These are phyloP conservation scores for Quercus alba DNA, from an alignment of 306 rosid species.

Conservation along the genomic window DNA sequence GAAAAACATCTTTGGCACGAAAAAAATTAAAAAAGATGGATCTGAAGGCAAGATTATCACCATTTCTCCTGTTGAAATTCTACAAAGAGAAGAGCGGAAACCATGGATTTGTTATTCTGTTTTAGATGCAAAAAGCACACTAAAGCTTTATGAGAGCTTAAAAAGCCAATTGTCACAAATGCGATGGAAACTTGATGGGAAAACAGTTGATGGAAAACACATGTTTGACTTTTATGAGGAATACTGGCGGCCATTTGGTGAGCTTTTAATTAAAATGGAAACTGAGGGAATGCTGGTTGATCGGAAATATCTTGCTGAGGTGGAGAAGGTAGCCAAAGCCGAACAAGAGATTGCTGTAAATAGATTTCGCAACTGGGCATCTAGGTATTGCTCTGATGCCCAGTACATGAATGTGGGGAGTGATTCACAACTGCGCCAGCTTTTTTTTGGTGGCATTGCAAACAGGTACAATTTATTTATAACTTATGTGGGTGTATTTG, in stretches of 20 bases:
- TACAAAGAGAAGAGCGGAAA: conserved; percentile 72
- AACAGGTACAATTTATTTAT: conserved; percentile 56
- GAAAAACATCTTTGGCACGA: conserved; percentile 60
- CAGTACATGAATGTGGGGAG: conserved; percentile 93
- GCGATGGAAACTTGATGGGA: conserved; percentile 38
- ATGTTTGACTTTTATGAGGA: conserved; percentile 80
- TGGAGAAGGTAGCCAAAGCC: conserved; percentile 82
- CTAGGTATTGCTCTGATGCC: conserved; percentile 78
- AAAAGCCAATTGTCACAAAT: conserved; percentile 26
- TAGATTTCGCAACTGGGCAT: conserved; percentile 91
- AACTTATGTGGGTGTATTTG: conserved; percentile 1
- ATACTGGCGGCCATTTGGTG: conserved; percentile 95
- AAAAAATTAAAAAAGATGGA: conserved; percentile 51
- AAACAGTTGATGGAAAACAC: conserved; percentile 34
- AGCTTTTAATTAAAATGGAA: conserved; percentile 83
- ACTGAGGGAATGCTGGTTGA: conserved; percentile 96
- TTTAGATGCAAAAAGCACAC: conserved; percentile 54
- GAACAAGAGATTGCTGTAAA: conserved; percentile 80
- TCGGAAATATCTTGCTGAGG: conserved; percentile 67
- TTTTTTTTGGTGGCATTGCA: conserved; percentile 76
- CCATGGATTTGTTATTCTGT: conserved; percentile 58
- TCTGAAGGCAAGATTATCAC: conserved; percentile 50
- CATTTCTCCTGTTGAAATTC: conserved; percentile 84
- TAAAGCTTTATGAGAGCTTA: conserved; percentile 54
- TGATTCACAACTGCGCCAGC: conserved; percentile 83